A percentile compares a stretch with the other conserved stretches of the same genome.
Evolutionary conservation across 148 eudicot genomes (phyloP).

Genomic region (Spergularia bocconei): DNA sequence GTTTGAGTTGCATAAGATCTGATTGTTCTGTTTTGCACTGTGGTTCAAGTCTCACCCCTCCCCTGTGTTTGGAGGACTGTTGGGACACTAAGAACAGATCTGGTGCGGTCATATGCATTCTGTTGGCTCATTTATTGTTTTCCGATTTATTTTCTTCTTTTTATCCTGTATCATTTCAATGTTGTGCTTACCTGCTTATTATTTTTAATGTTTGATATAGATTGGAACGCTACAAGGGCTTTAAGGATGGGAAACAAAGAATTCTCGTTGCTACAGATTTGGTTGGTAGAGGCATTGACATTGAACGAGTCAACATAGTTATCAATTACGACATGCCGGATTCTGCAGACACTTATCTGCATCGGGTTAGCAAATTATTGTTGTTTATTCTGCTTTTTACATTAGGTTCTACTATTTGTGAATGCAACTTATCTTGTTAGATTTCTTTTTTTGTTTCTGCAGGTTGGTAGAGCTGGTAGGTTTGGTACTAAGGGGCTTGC

Average conservation of each 20-base stretch:
- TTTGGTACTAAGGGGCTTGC: conserved; percentile 98
- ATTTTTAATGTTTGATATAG: conserved; percentile 26
- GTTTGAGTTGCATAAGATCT: no score
- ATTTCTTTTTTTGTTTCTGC: not conserved
- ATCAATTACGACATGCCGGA: conserved; percentile 99
- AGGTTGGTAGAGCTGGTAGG: conserved; percentile 97
- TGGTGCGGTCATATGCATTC: no score
- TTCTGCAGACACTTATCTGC: conserved; percentile 93
- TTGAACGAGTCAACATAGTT: conserved; percentile 91
- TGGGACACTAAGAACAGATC: no score
- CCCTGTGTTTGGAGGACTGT: no score
- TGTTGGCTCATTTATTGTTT: no score
- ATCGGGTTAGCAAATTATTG: conserved; percentile 44
- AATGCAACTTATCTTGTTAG: not conserved
- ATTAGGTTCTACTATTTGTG: not conserved
- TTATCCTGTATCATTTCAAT: not conserved
- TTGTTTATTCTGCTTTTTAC: not conserved
- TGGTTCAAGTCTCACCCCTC: no score
- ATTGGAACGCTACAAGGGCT: conserved; percentile 82
- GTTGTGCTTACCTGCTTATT: not conserved
- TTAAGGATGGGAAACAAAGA: conserved; percentile 91
- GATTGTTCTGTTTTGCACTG: no score
- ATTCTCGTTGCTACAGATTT: conserved; percentile 95
- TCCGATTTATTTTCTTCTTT: no score
- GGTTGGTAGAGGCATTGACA: conserved; percentile 96